Percentiles rank a stretch among this genome's conserved stretches.
phyloP scores from a whole-genome alignment of 768 basidiomycete genomes.

The Tephrocybe sp. region DNA sequence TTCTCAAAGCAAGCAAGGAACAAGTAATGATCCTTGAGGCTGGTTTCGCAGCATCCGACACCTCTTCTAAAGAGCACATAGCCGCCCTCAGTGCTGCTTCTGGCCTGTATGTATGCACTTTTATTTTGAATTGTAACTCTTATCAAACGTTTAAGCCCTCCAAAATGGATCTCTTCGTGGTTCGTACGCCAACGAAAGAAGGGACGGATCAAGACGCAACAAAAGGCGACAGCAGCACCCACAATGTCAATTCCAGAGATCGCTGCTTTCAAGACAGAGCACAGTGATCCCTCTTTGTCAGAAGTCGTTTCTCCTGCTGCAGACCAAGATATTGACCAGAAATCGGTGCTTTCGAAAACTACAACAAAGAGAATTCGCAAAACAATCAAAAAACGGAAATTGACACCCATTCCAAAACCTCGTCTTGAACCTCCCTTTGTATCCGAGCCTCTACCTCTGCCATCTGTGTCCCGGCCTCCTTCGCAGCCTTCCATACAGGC shows the following conservation, averaged over 20 bases:
- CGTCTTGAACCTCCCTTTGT: conserved; percentile 9
- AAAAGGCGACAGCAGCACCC: background rate
- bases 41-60: conserved; percentile 22
- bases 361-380: background rate
- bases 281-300: conserved; percentile 1
- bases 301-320: background rate
- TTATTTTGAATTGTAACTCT: background rate
- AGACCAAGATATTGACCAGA: conserved; percentile 1
- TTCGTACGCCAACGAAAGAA: conserved; percentile 29
- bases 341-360: background rate
- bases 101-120: conserved; percentile 29
- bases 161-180: conserved; percentile 36
- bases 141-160: conserved; percentile 19
- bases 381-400: background rate
- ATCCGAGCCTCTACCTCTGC: conserved; percentile 3
- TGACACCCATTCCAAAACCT: background rate
- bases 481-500: background rate
- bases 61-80: conserved; percentile 20
- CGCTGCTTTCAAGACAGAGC: conserved; percentile 12
- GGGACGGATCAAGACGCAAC: background rate
- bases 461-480: background rate
- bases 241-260: conserved; percentile 13
- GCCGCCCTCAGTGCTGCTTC: conserved; percentile 25
- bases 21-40: conserved; percentile 27
- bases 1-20: conserved; percentile 22